phyloP scores from a whole-genome alignment of 352 stramenopile genomes.

The Phytopythium boreale region DNA sequence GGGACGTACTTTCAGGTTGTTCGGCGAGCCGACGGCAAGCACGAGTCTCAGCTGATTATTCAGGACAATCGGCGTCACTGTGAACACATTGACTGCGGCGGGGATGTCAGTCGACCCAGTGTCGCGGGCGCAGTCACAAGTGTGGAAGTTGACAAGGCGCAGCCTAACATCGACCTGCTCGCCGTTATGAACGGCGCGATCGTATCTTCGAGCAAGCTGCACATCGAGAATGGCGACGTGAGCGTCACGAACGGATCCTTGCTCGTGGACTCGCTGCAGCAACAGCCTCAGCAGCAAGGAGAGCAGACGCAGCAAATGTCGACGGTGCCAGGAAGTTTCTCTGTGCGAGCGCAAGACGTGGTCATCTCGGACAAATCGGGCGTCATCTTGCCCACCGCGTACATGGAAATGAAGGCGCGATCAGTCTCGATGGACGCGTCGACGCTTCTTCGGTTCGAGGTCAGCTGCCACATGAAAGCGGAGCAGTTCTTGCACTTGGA shows the following conservation, averaged over 20 bases:
- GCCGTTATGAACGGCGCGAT: constrained; percentile 46
- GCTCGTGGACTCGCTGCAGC: constrained; percentile 35
- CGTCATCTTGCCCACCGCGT: constrained; percentile 36
- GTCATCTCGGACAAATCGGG: constrained; percentile 35
- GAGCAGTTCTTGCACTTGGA: constrained; percentile 48
- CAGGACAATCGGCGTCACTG: constrained; percentile 10
- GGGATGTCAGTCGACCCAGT: constrained; percentile 2
- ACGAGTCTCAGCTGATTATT: constrained; percentile 44
- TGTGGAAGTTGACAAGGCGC: constrained; percentile 25
- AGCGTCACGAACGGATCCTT: constrained; percentile 46
- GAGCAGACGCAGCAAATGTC: not conserved
- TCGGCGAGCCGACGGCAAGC: constrained; percentile 38
- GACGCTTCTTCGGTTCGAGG: constrained; percentile 33
- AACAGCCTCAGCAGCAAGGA: not conserved
- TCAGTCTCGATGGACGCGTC: constrained; percentile 60
- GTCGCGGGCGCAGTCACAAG: constrained; percentile 49
- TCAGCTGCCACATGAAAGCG: constrained; percentile 37
- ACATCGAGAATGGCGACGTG: constrained; percentile 34
- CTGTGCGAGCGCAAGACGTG: constrained; percentile 35
- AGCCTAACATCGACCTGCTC: constrained; percentile 30
- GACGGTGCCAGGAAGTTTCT: not conserved
- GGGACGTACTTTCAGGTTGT: constrained; percentile 69
- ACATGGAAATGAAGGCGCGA: constrained; percentile 29
- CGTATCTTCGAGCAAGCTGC: constrained; percentile 33
- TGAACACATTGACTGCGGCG: constrained; percentile 6